These are phyloP conservation scores for Rosa hybrid DNA, from an alignment of 331 rosid species.

Conservation along the genomic window DNA sequence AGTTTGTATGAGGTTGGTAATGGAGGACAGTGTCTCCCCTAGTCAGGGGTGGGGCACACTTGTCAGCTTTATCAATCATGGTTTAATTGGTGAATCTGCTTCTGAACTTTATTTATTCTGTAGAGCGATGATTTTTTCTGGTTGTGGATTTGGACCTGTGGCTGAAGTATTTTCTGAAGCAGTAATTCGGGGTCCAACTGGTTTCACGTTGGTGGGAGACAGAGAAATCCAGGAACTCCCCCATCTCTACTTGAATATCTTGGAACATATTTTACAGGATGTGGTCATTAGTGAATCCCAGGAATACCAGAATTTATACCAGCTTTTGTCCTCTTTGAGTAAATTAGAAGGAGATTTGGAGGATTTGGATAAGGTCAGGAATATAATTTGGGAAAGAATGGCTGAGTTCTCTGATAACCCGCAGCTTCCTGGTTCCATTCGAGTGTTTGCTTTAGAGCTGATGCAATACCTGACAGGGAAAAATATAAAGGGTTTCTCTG, in stretches of 20 bases:
- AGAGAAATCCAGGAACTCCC: constrained; percentile 61
- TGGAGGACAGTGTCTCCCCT: constrained; percentile 88
- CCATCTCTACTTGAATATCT: constrained; percentile 62
- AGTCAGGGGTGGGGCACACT: constrained; percentile 90
- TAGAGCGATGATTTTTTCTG: constrained; percentile 84
- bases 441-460: constrained; percentile 86
- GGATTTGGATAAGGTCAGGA: constrained; percentile 75
- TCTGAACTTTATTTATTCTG: constrained; percentile 64
- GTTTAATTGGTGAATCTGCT: constrained; percentile 62
- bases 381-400: constrained; percentile 79
- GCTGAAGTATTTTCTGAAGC: constrained; percentile 73
- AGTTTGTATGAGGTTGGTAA: constrained; percentile 75
- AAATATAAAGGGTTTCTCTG: constrained; percentile 71
- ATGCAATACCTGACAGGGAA: constrained; percentile 86
- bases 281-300: constrained; percentile 56
- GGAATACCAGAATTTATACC: constrained; percentile 66
- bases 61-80: constrained; percentile 53
- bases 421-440: constrained; percentile 75
- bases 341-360: constrained; percentile 79
- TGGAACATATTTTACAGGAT: constrained; percentile 68
- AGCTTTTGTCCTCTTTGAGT: constrained; percentile 77
- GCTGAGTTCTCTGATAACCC: constrained; percentile 83
- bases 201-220: constrained; percentile 38
- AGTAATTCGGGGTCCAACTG: constrained; percentile 47
- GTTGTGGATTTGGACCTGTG: constrained; percentile 84